Evolutionary conservation across 495 filamentous ascomycete species (phyloP), one percentile per base, ranked within the genome.

Genomic region (Xylaria curta): DNA sequence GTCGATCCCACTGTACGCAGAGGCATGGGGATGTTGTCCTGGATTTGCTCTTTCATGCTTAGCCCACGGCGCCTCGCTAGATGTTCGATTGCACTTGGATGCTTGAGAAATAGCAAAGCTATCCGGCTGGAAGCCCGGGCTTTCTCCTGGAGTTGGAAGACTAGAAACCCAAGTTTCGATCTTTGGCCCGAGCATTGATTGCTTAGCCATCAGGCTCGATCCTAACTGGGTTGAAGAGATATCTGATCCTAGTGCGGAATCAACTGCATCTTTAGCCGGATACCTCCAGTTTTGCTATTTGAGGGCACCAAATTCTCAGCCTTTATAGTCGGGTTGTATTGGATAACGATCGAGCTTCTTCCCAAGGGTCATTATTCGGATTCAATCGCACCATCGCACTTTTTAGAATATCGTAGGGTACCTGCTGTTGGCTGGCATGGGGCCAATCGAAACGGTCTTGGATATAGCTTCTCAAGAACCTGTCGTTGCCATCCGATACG

Each of bases 371-470:
- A 28, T 60, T 59, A 0, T 44, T 33, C 5, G 62, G 49, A n/a
- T 71, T 66, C 8, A 76, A n/a, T 15, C 66, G 40, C 9, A 79
- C 69, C 9, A 75, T 59, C 6, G 72, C 71, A 53, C 74, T 72
- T 13, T 54, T 54, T 68, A 24, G 33, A 75, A 75, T 12, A 79
- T 53, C 6, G 12, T 61, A 13, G 62, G 51, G 28, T 79, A 79
- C 19, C 62, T n/a, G n/a, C n/a, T n/a, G 61, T 15, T 17, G 12
- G 1, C 28, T 5, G 9, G 62, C 17, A 24, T 47, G 19, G 3
- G 51, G 61, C 69, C 69, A 66, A 13, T 59, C 49, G n/a, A 71
- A 31, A 31, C 28, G 28, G 28, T 31, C 3, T 31, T 1, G 3
- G 3, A 31, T 31, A 31, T 31, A 31, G 3, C 28, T 31, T 31